Base-by-base conservation (phyloP, 2,329 filamentous ascomycete genomes). In the Ophiostoma angusticollis region DNA sequence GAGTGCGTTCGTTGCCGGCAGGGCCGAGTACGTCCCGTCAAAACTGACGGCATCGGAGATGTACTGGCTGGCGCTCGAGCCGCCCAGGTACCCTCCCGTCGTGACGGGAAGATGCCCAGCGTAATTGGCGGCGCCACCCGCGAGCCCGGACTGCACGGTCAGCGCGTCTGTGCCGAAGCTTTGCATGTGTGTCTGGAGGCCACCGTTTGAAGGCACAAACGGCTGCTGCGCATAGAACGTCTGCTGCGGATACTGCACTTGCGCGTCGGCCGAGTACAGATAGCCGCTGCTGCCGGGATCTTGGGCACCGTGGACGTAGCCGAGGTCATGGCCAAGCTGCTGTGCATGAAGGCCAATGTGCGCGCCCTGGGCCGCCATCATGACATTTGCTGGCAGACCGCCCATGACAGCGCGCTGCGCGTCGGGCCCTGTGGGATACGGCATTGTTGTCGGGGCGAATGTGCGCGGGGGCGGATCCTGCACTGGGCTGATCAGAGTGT, bases 401-500 rank as follows among this genome's bases (percentile, higher is more conserved):
- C 31, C 9, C 3, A 39, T 4, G 30, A 36, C 36, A 23, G 22
- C 32, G 6, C 41, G 42, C 11, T 41, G 39, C 23, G 35, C 27
- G 29, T 42, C 42, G 3, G 23, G 28, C 43, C 48, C 46, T 51
- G 49, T n/a, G 47, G 50, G 35, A 18, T 46, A 49, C 45, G 55
- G 48, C 19, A 31, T 19, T 12, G 31, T n/a, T 2, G 30, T 14
- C 4, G 51, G 50, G 22, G 54, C 56, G 36, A 57, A 57, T 1
- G 49, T 47, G 28, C 65, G 61, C 9, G 61, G 62, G 7, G 67
- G 64, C 2, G 61, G 64, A 31, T 76, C 72, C 48, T 78, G 75
- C 2, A 81, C 65, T 0, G 78, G 78, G 51, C 76, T 81, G 55
- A 82, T 78, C 46, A 80, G 65, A 17, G 74, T 80, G 49, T 81